Conservation (phyloP, 495 filamentous ascomycete genomes). For the Aspergillus biplanus region DNA sequence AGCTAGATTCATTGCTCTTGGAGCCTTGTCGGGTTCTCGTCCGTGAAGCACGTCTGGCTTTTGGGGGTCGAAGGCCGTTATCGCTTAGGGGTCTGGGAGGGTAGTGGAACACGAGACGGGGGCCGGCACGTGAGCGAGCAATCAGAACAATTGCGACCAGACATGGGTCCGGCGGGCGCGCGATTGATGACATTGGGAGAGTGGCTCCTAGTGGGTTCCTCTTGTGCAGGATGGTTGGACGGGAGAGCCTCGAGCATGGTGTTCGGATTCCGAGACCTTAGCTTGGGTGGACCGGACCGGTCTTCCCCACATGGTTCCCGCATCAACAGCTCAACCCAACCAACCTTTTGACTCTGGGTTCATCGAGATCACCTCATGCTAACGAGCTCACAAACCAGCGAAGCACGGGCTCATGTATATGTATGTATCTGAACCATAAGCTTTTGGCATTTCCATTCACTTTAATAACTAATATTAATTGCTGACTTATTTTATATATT, state of each 20-base stretch:
- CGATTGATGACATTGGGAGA: slow-evolving; percentile 50
- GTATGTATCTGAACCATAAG: too few species aligned
- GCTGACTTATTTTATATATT: too few species aligned
- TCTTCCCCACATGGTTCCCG: slow-evolving; percentile 14
- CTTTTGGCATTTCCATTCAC: too few species aligned
- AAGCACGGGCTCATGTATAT: too few species aligned
- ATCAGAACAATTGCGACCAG: slow-evolving; percentile 82
- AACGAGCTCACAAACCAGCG: too few species aligned
- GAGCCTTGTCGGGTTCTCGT: slow-evolving; percentile 28
- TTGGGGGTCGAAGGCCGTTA: slow-evolving; percentile 41
- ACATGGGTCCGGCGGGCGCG: slow-evolving; percentile 59
- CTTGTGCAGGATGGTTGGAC: slow-evolving; percentile 9
- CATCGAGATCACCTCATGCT: too few species aligned
- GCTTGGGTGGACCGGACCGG: neutral
- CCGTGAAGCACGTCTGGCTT: slow-evolving; percentile 41
- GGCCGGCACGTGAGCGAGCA: slow-evolving; percentile 77
- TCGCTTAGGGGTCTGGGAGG: slow-evolving; percentile 64
- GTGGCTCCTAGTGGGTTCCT: slow-evolving; percentile 5
- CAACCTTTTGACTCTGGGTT: too few species aligned
- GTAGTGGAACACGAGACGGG: slow-evolving; percentile 90
- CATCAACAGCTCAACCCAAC: neutral
- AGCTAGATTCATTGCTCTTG: slow-evolving; percentile 47
- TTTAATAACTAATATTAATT: too few species aligned
- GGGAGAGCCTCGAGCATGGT: slow-evolving; percentile 19
- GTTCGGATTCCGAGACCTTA: neutral